Conservation (phyloP, 805 yeast genomes). For the Schizosaccharomyces osmophilus region DNA sequence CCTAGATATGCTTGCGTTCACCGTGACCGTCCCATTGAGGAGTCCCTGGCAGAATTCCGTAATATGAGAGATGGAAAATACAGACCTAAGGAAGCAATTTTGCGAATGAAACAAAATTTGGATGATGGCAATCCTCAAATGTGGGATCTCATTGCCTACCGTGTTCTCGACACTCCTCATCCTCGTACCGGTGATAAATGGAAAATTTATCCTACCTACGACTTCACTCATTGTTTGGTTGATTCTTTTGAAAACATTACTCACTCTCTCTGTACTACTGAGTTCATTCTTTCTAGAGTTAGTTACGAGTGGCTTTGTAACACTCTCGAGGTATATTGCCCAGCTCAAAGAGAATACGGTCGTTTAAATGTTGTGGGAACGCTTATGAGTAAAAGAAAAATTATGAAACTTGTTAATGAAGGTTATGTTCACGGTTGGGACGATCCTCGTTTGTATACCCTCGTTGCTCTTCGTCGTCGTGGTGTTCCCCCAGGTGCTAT, state of each 20-base stretch:
- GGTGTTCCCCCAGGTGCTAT: slow-evolving; percentile 98
- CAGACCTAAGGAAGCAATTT: slow-evolving; percentile 73
- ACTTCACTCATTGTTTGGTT: slow-evolving; percentile 95
- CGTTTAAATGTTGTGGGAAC: slow-evolving; percentile 88
- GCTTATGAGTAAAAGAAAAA: slow-evolving; percentile 80
- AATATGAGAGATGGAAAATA: slow-evolving; percentile 78
- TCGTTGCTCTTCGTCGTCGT: slow-evolving; percentile 76
- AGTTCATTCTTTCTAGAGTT: slow-evolving; percentile 74
- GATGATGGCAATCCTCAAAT: slow-evolving; percentile 84
- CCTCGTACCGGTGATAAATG: slow-evolving; percentile 93
- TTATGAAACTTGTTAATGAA: slow-evolving; percentile 71
- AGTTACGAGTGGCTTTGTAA: slow-evolving; percentile 98
- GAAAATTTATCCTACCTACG: slow-evolving; percentile 96
- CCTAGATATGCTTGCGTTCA: slow-evolving; percentile 63
- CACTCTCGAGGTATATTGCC: slow-evolving; percentile 79
- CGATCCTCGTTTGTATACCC: slow-evolving; percentile 86
- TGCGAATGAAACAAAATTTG: slow-evolving; percentile 92
- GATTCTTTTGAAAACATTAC: slow-evolving; percentile 92
- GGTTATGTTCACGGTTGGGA: slow-evolving; percentile 85
- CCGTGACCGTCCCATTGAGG: slow-evolving; percentile 46
- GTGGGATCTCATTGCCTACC: slow-evolving; percentile 98
- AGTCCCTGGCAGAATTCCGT: slow-evolving; percentile 57
- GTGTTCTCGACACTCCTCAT: slow-evolving; percentile 78
- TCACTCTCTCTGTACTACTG: slow-evolving; percentile 90
- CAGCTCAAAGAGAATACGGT: slow-evolving; percentile 97